Evolutionary conservation across 2,329 filamentous ascomycete species (phyloP).

Genomic region (Tetracladium maxilliforme): DNA sequence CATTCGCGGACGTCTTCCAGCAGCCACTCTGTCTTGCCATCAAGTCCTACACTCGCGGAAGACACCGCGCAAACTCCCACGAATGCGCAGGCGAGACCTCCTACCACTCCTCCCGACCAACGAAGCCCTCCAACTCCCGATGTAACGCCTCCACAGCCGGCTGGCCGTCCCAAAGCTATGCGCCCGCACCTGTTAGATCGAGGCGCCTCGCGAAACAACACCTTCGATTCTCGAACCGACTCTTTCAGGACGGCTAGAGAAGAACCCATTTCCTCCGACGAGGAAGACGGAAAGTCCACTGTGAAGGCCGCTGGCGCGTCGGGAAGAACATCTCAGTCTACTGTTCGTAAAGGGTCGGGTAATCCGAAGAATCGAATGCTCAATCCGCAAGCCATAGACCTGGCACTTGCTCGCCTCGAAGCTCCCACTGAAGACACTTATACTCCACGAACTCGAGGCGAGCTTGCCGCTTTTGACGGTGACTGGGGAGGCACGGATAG

Average conservation of each 20-base stretch:
- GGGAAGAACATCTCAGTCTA: constrained; percentile 26
- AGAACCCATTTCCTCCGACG: constrained; percentile 45
- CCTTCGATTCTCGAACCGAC: constrained; percentile 1
- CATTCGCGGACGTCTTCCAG: constrained; percentile 43
- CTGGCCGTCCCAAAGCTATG: constrained; percentile 24
- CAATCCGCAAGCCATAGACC: constrained; percentile 20
- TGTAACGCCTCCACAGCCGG: constrained; percentile 51
- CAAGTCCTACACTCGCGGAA: constrained; percentile 3
- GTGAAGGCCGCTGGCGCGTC: too few species aligned
- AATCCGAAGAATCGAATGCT: constrained; percentile 12
- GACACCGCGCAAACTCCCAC: constrained; percentile 7
- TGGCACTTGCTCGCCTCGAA: constrained; percentile 29
- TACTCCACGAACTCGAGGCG: constrained; percentile 23
- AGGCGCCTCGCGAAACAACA: constrained; percentile 2
- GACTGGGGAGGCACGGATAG: constrained; percentile 36
- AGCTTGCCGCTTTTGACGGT: constrained; percentile 42
- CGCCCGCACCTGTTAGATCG: constrained; percentile 34
- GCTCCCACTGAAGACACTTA: constrained; percentile 18
- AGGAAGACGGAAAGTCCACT: too few species aligned
- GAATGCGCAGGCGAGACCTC: constrained; percentile 16
- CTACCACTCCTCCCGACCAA: constrained; percentile 48
- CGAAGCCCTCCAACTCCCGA: constrained; percentile 62
- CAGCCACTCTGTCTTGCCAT: constrained; percentile 26
- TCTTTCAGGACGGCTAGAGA: constrained; percentile 47
- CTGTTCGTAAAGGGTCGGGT: too few species aligned